Base-by-base conservation (phyloP, 1,284 basidiomycete genomes). In the Malassezia dermatis region DNA sequence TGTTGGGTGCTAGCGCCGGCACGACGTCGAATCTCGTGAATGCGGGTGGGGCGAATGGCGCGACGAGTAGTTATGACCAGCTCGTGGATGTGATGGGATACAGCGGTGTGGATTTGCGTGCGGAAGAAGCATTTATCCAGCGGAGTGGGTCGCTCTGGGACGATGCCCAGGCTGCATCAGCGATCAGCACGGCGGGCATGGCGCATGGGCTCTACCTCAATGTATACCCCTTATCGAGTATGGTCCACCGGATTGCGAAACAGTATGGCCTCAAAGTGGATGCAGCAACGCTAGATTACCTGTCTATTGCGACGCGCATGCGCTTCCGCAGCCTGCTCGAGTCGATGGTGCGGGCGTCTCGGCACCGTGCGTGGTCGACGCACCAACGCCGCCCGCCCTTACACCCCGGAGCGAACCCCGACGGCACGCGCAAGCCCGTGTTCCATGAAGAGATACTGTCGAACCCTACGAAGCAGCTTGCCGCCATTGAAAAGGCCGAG, bases 301-400 rank as follows among this genome's bases (percentile, higher is more conserved):
- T 74, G 42, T 71, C 68, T 4, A 48, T 71, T 13, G 70, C 70
- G 10, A 62, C 71, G 4, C 58, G 63, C 27, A 64, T 61, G 19
- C 55, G 71, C 3, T 58, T 73, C 56, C 67, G 69, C 34, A 73
- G 70, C 47, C 53, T 74, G 17, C 54, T 71, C 34, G 71, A 73
- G 42, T 48, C 47, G 32, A 74, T 74, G 71, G 60, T 74, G 26
- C 57, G 60, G 12, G 59, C 66, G 7, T 67, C 68, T 5, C 60
- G 71, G 4, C 71, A 74, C 46, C 66, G 71, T 15, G 60, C 58
- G 48, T 73, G 70, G 70, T 64, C 66, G 5, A 61, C 67, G 10
- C 65, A 71, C 48, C 63, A 68, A 26, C 66, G 71, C 19, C 51
- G 58, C 12, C 66, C 71, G 13, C 66, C 69, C 4, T 21, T 65